A percentile compares a stretch with the other conserved stretches of the same genome.
phyloP scores from a whole-genome alignment of 1,284 basidiomycete genomes.

The Ganoderma boninense region DNA sequence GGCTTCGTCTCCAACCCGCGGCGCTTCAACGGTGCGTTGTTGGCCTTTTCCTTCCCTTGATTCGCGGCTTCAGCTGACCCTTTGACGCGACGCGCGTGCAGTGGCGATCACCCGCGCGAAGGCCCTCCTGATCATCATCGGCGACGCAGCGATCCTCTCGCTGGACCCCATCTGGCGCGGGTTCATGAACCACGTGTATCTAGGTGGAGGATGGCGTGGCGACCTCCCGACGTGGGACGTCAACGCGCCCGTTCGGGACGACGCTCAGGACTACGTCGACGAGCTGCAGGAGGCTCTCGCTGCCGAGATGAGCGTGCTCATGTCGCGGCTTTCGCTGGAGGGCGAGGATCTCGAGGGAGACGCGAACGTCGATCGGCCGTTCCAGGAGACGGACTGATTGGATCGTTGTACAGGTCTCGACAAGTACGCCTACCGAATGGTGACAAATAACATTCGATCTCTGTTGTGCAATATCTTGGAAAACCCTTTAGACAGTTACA shows the following conservation, averaged over 20 bases:
- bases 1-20: constrained; percentile 56
- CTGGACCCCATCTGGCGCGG: constrained; percentile 59
- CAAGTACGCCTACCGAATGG: background rate
- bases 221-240: constrained; percentile 61
- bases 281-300: constrained; percentile 43
- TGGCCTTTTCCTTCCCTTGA: background rate
- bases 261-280: constrained; percentile 39
- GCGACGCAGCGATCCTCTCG: constrained; percentile 60
- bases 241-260: constrained; percentile 38
- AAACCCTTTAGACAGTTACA: background rate
- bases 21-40: constrained; percentile 53
- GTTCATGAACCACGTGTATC: constrained; percentile 60
- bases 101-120: constrained; percentile 59
- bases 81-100: constrained; percentile 16
- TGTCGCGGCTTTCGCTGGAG: constrained; percentile 52
- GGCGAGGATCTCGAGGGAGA: constrained; percentile 43
- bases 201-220: constrained; percentile 57
- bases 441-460: background rate
- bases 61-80: background rate
- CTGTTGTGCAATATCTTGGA: background rate
- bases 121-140: constrained; percentile 64
- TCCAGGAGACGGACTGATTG: constrained; percentile 22
- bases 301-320: constrained; percentile 60
- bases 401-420: background rate
- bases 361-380: constrained; percentile 33